Evolutionary conservation across 148 eudicot species (phyloP), one percentile per base, ranked within the genome.

Genomic region (Camellia granthamiana): DNA sequence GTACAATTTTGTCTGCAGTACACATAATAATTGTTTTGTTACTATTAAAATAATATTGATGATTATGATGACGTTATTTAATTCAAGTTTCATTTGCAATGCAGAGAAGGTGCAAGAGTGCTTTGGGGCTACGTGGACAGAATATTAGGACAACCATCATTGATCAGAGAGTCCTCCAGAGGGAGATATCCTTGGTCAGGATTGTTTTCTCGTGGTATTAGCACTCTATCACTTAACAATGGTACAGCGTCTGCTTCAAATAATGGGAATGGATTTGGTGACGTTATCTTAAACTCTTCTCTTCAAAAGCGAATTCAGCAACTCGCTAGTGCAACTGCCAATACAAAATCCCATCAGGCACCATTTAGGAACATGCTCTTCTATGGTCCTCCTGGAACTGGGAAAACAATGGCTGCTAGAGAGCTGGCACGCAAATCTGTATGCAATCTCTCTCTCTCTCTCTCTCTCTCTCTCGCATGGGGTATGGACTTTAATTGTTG

Each of bases 381-480:
- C 80, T 97, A 92, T 86, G 98, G 99, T 47, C 99, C 99, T 77
- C 99, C 99, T 23, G 99, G 99, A 79, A 97, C 99, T 72, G 99
- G 99, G 72, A 97, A 97, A 87, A 97, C 99, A 21, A 94, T 97
- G 98, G 99, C 91, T 86, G 99, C 98, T 19, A 91, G 99, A 79
- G 99, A 94, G 89, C 88, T 97, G 55, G 99, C 99, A 81, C 91
- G 87, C 43, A 94, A 88, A 88, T 97, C 99, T 68, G 99, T 97
- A 93, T 55, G 87, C 51, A 74, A 65, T 81, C 85, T 65, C 77
- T 55, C 41, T 68, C 84, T 81, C 63, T 74, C 42, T 59, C 21
- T 80, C 69, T 16, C 3, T 30, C 46, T 52, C 19, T 67, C 18
- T 63, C 19, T 23, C 67, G 16, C 14, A 64, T 9, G 46, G 13